Conservation (phyloP, 139 green algal genomes). For the Microglena sp. region DNA sequence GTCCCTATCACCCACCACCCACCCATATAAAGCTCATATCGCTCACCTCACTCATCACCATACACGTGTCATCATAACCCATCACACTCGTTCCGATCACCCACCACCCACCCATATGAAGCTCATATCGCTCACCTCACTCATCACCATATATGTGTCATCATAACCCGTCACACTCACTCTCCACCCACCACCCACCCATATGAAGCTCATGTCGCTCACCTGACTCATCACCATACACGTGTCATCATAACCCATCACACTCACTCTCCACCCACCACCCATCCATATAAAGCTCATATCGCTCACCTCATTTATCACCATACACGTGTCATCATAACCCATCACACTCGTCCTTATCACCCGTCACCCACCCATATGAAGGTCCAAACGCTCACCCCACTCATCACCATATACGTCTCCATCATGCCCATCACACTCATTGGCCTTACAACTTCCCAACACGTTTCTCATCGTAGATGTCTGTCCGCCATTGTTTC, state of each 20-base stretch:
- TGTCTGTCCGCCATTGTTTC: conserved; percentile 96
- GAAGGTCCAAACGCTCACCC: not conserved
- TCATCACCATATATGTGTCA: too few relatives aligned
- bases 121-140: too few relatives aligned
- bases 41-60: too few relatives aligned
- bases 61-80: too few relatives aligned
- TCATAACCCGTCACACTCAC: too few relatives aligned
- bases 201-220: not conserved
- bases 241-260: not conserved
- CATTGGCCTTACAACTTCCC: too few relatives aligned
- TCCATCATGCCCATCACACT: not conserved
- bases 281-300: not conserved
- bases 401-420: not conserved
- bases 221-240: not conserved
- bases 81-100: too few relatives aligned
- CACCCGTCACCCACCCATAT: not conserved
- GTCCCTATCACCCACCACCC: too few relatives aligned
- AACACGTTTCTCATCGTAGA: conserved; percentile 28
- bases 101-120: too few relatives aligned
- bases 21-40: too few relatives aligned
- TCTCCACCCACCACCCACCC: not conserved
- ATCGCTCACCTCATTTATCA: not conserved
- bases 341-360: not conserved
- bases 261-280: too few relatives aligned
- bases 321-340: not conserved